A percentile compares a stretch with the other conserved stretches of the same genome.
Conservation (phyloP, 2,329 filamentous ascomycete species). For the Aspergillus piperis region DNA sequence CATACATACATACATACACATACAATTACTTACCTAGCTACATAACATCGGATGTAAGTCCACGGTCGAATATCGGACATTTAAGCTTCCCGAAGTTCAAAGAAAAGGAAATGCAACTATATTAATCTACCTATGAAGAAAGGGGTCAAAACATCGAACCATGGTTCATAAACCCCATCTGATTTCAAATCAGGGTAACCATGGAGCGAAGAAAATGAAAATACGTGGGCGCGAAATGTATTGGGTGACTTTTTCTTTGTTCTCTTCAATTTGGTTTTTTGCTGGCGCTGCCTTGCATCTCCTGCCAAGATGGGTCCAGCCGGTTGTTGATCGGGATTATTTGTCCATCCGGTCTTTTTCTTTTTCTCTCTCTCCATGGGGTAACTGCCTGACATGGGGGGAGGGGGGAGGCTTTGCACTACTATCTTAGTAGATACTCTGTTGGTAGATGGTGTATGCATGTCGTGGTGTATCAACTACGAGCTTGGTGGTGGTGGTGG, state of each 20-base stretch:
- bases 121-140: background rate
- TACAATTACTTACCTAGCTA: background rate
- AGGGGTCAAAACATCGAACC: background rate
- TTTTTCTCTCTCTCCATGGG: background rate
- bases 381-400: background rate
- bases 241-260: background rate
- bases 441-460: too few species aligned
- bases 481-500: background rate
- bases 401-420: background rate
- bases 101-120: background rate
- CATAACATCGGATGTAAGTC: background rate
- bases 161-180: background rate
- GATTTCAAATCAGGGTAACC: constrained; percentile 12
- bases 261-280: too few species aligned
- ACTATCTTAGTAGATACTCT: too few species aligned
- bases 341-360: too few species aligned
- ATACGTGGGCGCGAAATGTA: background rate
- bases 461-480: background rate
- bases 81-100: background rate
- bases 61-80: background rate
- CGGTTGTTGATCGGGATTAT: background rate
- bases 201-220: background rate
- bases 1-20: background rate
- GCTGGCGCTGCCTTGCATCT: background rate
- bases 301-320: constrained; percentile 4